Conservation (phyloP, 495 filamentous ascomycete species). For the Astrocystis sublimbata region DNA sequence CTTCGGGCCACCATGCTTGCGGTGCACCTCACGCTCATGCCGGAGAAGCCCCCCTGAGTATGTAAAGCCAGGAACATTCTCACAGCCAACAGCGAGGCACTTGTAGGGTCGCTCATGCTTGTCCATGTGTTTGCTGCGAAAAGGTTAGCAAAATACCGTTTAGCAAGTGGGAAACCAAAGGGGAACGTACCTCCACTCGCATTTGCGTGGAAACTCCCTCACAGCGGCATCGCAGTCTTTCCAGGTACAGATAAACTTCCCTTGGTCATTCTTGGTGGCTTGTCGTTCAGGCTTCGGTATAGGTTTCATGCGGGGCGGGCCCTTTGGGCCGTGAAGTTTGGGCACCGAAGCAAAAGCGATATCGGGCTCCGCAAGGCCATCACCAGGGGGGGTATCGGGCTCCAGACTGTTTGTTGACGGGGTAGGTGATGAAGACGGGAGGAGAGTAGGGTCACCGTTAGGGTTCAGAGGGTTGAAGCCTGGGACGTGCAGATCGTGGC, state of each 20-base stretch:
- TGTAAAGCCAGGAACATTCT: slow-evolving; percentile 89
- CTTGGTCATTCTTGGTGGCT: slow-evolving; percentile 60
- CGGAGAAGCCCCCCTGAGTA: slow-evolving; percentile 86
- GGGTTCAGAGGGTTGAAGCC: slow-evolving; percentile 19
- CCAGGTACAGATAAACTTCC: slow-evolving; percentile 69
- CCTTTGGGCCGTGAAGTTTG: background rate
- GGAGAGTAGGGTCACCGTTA: slow-evolving; percentile 16
- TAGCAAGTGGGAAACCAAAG: too few relatives aligned
- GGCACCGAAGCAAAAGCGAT: background rate
- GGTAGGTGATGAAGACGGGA: slow-evolving; percentile 22
- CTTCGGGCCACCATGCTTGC: slow-evolving; percentile 79
- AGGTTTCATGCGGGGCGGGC: slow-evolving; percentile 41
- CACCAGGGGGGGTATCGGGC: slow-evolving; percentile 15
- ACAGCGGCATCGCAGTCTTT: slow-evolving; percentile 56
- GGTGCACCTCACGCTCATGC: slow-evolving; percentile 90
- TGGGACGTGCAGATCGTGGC: slow-evolving; percentile 24
- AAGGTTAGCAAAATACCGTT: slow-evolving; percentile 4
- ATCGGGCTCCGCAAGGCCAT: slow-evolving; percentile 7
- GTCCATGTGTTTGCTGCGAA: slow-evolving; percentile 86
- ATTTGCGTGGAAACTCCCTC: slow-evolving; percentile 73
- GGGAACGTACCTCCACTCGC: slow-evolving; percentile 83
- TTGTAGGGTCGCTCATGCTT: slow-evolving; percentile 93
- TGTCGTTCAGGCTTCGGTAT: slow-evolving; percentile 52
- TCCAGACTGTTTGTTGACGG: slow-evolving; percentile 13
- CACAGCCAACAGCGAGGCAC: slow-evolving; percentile 72